A percentile compares a stretch with the other conserved stretches of the same genome.
Conservation (phyloP, 331 rosid species). For the Pyrus hybrid region DNA sequence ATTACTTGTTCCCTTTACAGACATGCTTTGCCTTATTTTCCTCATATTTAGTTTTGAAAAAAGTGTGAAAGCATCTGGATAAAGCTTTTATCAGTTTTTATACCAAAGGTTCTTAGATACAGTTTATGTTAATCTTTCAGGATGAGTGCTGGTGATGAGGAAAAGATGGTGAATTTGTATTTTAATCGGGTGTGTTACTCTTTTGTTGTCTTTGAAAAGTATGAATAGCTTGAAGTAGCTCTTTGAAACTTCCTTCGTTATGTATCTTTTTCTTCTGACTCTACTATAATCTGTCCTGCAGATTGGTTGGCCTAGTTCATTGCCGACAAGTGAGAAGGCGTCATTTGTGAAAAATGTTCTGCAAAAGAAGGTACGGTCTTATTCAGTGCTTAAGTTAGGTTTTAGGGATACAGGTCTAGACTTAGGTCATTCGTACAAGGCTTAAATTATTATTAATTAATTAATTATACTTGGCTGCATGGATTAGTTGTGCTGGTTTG, state of each 20-base stretch:
- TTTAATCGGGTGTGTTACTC: constrained; percentile 62
- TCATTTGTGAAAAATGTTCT: constrained; percentile 59
- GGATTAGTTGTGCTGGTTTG: neutral
- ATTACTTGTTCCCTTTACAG: neutral
- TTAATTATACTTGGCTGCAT: neutral
- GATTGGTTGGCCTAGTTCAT: constrained; percentile 94
- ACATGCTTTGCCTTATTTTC: neutral
- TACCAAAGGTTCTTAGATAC: constrained; percentile 2
- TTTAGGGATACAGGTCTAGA: neutral
- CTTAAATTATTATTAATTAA: neutral
- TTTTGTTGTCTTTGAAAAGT: constrained; percentile 4
- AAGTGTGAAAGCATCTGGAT: neutral
- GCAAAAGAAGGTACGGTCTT: constrained; percentile 50
- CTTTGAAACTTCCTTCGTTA: constrained; percentile 6
- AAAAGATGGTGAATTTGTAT: constrained; percentile 63
- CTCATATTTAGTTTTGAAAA: neutral
- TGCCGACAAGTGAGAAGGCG: constrained; percentile 81
- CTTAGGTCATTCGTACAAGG: neutral
- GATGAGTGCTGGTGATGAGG: constrained; percentile 73
- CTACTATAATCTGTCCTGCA: constrained; percentile 23
- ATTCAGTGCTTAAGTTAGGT: neutral
- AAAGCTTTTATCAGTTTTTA: neutral
- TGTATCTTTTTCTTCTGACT: constrained; percentile 3
- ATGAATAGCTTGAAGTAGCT: constrained; percentile 5
- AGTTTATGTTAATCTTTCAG: constrained; percentile 32